phyloP scores from a whole-genome alignment of 768 basidiomycete species.

The Podaxis sp. region DNA sequence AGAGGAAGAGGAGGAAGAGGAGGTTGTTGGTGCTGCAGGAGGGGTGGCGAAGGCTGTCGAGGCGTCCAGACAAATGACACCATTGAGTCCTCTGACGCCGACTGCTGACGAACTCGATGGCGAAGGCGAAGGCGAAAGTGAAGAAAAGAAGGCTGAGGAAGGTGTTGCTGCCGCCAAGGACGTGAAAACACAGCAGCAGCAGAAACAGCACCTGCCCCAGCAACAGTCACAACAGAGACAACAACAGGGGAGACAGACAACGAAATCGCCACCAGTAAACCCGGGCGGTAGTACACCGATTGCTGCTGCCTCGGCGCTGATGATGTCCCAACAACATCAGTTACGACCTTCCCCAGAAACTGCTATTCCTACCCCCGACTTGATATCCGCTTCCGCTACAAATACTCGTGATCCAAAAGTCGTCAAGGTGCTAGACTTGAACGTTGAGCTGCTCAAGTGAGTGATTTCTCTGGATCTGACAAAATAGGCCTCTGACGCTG shows the following conservation, averaged over 20 bases:
- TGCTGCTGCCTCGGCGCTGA: conserved; percentile 4
- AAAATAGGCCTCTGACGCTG: not conserved
- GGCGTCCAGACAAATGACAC: conserved; percentile 57
- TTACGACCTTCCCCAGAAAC: conserved; percentile 13
- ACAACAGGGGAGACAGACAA: conserved; percentile 1
- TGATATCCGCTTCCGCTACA: conserved; percentile 25
- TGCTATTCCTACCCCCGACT: conserved; percentile 4
- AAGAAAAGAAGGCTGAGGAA: conserved; percentile 11
- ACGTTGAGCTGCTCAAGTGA: conserved; percentile 66
- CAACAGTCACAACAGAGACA: not conserved
- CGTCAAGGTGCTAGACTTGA: conserved; percentile 58
- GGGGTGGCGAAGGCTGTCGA: conserved; percentile 21
- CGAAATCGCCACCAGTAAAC: not conserved
- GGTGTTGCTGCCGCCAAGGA: not conserved
- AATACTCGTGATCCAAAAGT: conserved; percentile 46
- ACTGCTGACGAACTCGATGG: conserved; percentile 48
- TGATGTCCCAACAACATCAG: conserved; percentile 10
- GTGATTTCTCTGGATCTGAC: conserved; percentile 14
- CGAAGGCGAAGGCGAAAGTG: conserved; percentile 24
- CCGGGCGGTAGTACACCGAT: not conserved
- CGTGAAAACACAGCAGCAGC: conserved; percentile 2
- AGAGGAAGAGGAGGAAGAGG: conserved; percentile 34
- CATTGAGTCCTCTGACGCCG: conserved; percentile 74
- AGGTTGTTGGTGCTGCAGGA: conserved; percentile 14
- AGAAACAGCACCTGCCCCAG: not conserved